These are phyloP conservation scores for Debaryomyces coudertii DNA, from an alignment of 1,139 yeast genomes.

Conservation along the genomic window DNA sequence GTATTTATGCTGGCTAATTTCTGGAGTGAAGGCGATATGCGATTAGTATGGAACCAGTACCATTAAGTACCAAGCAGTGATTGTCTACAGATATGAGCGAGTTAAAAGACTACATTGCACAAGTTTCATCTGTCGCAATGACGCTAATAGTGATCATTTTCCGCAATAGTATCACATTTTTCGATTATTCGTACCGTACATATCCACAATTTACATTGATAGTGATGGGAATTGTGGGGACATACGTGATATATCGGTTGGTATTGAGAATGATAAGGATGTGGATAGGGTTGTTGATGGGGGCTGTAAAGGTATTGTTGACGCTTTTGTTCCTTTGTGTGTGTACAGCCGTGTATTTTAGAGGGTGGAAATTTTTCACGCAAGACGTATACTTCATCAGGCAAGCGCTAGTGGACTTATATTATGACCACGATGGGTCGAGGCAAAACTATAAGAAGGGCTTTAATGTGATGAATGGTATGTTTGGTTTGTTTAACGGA, in stretches of 20 bases:
- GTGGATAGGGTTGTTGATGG: constrained; percentile 31
- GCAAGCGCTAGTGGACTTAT: constrained; percentile 9
- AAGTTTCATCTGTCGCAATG: constrained; percentile 18
- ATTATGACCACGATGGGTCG: constrained; percentile 6
- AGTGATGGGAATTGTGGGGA: constrained; percentile 21
- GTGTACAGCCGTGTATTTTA: constrained; percentile 20
- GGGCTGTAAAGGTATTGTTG: constrained; percentile 23
- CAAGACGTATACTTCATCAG: constrained; percentile 24
- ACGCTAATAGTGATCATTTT: constrained; percentile 19
- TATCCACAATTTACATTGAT: constrained; percentile 32
- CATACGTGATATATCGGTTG: constrained; percentile 28
- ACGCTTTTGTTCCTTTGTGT: constrained; percentile 15
- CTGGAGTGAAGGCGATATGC: constrained; percentile 1
- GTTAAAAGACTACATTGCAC: constrained; percentile 16
- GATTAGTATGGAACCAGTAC: background rate
- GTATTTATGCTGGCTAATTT: background rate
- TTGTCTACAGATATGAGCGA: constrained; percentile 13
- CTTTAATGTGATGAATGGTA: background rate
- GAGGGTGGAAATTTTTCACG: constrained; percentile 25
- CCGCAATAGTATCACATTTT: constrained; percentile 19
- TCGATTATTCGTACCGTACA: constrained; percentile 20
- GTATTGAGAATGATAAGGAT: constrained; percentile 24
- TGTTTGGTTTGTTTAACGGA: constrained; percentile 7
- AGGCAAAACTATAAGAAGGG: constrained; percentile 5
- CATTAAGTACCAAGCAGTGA: background rate